A percentile compares a stretch with the other conserved stretches of the same genome.
Conservation (phyloP, 345 rosid species). For the Pistacia integerrima region DNA sequence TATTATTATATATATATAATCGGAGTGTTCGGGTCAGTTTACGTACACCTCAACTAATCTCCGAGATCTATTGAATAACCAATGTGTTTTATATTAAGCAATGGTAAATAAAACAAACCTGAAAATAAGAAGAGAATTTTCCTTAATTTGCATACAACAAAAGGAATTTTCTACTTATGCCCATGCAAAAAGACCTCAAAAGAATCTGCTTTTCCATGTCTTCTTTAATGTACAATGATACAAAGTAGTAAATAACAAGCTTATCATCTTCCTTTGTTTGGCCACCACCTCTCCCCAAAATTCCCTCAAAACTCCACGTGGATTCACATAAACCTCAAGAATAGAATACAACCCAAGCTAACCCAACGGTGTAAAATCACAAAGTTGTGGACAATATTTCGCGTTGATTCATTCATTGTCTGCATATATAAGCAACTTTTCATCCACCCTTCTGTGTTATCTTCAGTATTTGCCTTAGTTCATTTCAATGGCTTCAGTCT, state of each 20-base stretch:
- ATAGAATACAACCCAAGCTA: background rate
- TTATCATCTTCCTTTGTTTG: background rate
- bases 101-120: too few relatives aligned
- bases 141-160: too few relatives aligned
- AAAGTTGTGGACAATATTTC: background rate
- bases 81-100: too few relatives aligned
- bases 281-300: background rate
- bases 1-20: too few relatives aligned
- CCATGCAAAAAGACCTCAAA: too few relatives aligned
- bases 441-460: background rate
- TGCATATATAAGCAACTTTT: background rate
- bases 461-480: background rate
- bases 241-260: background rate
- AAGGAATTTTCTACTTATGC: too few relatives aligned
- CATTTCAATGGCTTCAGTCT: slow-evolving; percentile 31
- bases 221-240: too few relatives aligned
- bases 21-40: too few relatives aligned
- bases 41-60: too few relatives aligned
- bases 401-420: background rate
- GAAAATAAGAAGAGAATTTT: too few relatives aligned
- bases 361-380: background rate
- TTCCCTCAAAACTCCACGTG: background rate
- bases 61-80: too few relatives aligned
- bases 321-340: background rate
- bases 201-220: too few relatives aligned